Evolutionary conservation across 192 early-diverging fungal genomes (phyloP).

Genomic region (Mortierella antarctica): DNA sequence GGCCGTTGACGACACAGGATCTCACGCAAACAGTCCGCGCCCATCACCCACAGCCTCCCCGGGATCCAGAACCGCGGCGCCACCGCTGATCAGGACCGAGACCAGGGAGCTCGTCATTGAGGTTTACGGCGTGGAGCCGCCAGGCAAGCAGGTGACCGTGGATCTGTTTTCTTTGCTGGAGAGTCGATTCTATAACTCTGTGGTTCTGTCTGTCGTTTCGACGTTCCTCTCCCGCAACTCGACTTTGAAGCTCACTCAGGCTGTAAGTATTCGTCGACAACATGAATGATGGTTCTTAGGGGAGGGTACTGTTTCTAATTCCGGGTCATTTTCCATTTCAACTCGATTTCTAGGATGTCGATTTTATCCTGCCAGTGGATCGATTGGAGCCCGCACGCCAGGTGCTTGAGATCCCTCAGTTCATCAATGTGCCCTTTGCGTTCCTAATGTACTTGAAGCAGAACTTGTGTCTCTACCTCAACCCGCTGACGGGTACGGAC

Average conservation of each 20-base stretch:
- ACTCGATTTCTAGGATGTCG: slow-evolving; percentile 70
- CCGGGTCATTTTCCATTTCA: not conserved
- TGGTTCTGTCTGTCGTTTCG: slow-evolving; percentile 70
- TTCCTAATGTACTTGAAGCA: slow-evolving; percentile 77
- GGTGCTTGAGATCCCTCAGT: slow-evolving; percentile 61
- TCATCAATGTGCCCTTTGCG: slow-evolving; percentile 65
- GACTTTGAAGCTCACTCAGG: slow-evolving; percentile 68
- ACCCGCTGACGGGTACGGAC: slow-evolving; percentile 54
- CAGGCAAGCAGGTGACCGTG: slow-evolving; percentile 63
- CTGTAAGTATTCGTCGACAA: slow-evolving; percentile 50
- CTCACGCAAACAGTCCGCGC: slow-evolving; percentile 43
- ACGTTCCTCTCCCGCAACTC: slow-evolving; percentile 77
- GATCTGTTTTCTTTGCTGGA: slow-evolving; percentile 76
- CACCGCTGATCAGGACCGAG: slow-evolving; percentile 45
- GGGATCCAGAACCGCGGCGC: slow-evolving; percentile 32
- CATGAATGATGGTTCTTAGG: not conserved
- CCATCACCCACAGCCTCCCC: slow-evolving; percentile 57
- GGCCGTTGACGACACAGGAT: slow-evolving; percentile 32
- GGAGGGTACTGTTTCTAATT: not conserved
- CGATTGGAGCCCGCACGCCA: slow-evolving; percentile 52
- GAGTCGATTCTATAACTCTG: slow-evolving; percentile 66
- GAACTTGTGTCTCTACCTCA: slow-evolving; percentile 60
- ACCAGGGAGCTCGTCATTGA: slow-evolving; percentile 69
- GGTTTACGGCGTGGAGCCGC: slow-evolving; percentile 76
- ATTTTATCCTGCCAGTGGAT: slow-evolving; percentile 80